Base-by-base conservation (phyloP, 2,329 filamentous ascomycete genomes). In the Apiospora marii region DNA sequence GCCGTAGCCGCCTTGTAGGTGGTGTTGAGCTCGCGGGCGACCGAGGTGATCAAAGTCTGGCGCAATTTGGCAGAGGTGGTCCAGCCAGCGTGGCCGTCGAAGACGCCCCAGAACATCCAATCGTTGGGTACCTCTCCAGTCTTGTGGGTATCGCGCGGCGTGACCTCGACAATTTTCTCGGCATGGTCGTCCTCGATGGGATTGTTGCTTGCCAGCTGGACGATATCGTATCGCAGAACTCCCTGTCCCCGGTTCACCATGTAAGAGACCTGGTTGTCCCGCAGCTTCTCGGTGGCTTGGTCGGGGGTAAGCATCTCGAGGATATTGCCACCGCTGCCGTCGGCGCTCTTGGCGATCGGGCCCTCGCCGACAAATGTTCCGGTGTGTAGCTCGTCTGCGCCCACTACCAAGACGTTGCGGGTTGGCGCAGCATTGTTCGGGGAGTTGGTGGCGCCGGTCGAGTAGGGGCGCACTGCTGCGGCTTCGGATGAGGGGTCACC, bases 71-170 rank as follows among this genome's bases (percentile, higher is more conserved):
- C 96, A 51, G 96, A 98, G 8, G 96, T 99, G 5, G 96, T 98
- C 96, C 96, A 99, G 77, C 96, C 96, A 67, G 94, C 97, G 77
- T 72, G 76, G 0, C 96, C 96, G 80, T 99, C 96, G 82, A 98
- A 99, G 24, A 99, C 95, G 72, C 95, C 96, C 96, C 97, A 99
- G 82, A 99, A 99, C 95, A 98, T 98, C 96, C 96, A 99, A 83
- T 99, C 97, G 74, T 90, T 94, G 73, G 87, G 91, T 24, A 87
- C 76, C 22, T 88, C 87, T 49, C 87, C 81, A 46, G 81, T 77
- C 30, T 79, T 78, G 34, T 78, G 79, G 46, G 75, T 78, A 83
- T 80, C 88, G 84, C 78, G 88, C 70, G 88, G 88, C 5, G 94
- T 93, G 12, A 98, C 91, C 82, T 98, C 94, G 67, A 99, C 94